phyloP scores from a whole-genome alignment of 2,329 filamentous ascomycete genomes.

The Stemphylium lycopersici region DNA sequence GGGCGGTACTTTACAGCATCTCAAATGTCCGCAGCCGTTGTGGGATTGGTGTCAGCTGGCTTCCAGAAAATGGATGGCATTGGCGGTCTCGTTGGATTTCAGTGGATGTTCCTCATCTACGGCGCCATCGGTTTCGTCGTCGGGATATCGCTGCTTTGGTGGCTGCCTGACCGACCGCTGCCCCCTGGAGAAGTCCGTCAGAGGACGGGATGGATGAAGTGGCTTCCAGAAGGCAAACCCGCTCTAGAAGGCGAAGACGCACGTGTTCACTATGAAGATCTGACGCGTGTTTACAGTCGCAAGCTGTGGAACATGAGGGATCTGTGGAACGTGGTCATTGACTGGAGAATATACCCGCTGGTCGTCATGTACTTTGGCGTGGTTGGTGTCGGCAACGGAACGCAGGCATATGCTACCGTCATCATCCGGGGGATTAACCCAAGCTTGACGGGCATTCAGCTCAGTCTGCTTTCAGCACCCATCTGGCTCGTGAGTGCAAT shows the following conservation, averaged over 20 bases:
- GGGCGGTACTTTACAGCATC: slow-evolving; percentile 88
- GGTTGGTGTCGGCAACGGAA: slow-evolving; percentile 88
- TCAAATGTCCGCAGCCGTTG: slow-evolving; percentile 86
- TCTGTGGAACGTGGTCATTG: slow-evolving; percentile 71
- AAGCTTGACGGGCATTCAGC: slow-evolving; percentile 71
- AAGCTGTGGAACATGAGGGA: slow-evolving; percentile 76
- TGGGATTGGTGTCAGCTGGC: slow-evolving; percentile 86
- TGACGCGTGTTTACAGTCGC: slow-evolving; percentile 79
- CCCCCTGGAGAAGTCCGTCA: slow-evolving; percentile 69
- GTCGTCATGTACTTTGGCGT: slow-evolving; percentile 94
- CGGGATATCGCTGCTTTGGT: slow-evolving; percentile 80
- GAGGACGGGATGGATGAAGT: slow-evolving; percentile 62
- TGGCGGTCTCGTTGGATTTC: slow-evolving; percentile 78
- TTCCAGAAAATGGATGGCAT: slow-evolving; percentile 89
- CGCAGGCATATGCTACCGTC: slow-evolving; percentile 84
- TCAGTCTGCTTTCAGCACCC: slow-evolving; percentile 84
- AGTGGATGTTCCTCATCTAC: slow-evolving; percentile 93
- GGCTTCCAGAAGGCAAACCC: slow-evolving; percentile 71
- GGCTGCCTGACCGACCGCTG: slow-evolving; percentile 83
- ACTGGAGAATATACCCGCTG: slow-evolving; percentile 89
- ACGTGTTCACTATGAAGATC: slow-evolving; percentile 79
- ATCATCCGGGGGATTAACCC: slow-evolving; percentile 84
- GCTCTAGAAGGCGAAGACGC: slow-evolving; percentile 80
- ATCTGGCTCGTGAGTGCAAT: slow-evolving; percentile 81
- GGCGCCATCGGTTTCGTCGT: slow-evolving; percentile 76